Evolutionary conservation across 2,329 filamentous ascomycete species (phyloP), one percentile per base, ranked within the genome.

Genomic region (Emergomyces orientalis): DNA sequence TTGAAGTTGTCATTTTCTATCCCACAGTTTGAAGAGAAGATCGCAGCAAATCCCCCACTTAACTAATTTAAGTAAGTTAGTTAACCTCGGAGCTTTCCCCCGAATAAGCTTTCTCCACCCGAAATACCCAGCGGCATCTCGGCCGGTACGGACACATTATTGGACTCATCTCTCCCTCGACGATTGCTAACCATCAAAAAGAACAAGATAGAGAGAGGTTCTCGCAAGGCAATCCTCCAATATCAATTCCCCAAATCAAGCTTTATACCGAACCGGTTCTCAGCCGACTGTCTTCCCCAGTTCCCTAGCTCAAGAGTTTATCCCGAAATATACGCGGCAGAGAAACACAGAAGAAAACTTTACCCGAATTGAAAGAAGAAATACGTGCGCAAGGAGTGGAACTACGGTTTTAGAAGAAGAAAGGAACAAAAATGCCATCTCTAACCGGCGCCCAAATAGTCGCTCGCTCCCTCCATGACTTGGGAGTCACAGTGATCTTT

Each of bases 401-500:
- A 39, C 27, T 17, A 41, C 32, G n/a, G 34, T 1, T 57, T 57
- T 11, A 39, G 32, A 49, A 60, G 32, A 22, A 25, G 13, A 34
- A 52, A 22, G 22, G 22, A 34, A 14, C 39, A 32, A 43, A 47
- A 43, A 60, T 60, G 59, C 59, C 59, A n/a, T 32, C 59, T 30
- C 65, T 66, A 45, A 76, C 72, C 17, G 78, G 79, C 22, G 78
- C 78, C 32, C 75, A 79, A 59, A 70, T 81, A 2, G 79, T 82
- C 57, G 81, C 81, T 45, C 76, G 75, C 56, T 73, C 79, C 22
- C 75, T 83, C 3, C 76, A 76, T 57, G 74, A 80, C 62, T 73
- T 83, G 6, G 78, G 79, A 14, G 77, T 84, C 22, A 75, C 73
- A 8, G 78, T 81, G 45, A 76, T 83, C 65, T 83, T 83, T 67